These are phyloP conservation scores for Malassezia globosa DNA, from an alignment of 1,284 basidiomycete species.

Conservation along the genomic window DNA sequence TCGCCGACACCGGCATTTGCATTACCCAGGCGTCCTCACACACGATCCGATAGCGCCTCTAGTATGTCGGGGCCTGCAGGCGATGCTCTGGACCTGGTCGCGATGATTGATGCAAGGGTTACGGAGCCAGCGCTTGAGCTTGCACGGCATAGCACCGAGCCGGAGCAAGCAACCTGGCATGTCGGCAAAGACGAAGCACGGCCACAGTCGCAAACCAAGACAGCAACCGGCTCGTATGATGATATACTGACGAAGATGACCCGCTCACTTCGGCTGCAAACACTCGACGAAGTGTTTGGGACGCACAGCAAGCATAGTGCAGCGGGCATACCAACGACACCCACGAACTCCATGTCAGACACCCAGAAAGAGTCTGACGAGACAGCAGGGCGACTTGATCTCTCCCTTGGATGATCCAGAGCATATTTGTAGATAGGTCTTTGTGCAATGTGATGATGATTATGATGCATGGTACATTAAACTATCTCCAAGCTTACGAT, in stretches of 20 bases:
- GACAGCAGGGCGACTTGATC: background rate
- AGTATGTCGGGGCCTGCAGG: background rate
- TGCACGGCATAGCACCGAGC: background rate
- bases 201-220: too few relatives aligned
- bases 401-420: background rate
- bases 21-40: background rate
- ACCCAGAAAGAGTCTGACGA: background rate
- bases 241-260: conserved; percentile 8
- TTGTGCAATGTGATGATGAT: too few relatives aligned
- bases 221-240: conserved; percentile 5
- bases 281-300: conserved; percentile 5
- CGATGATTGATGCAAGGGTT: conserved; percentile 13
- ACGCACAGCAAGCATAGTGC: background rate
- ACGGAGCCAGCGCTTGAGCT: too few relatives aligned
- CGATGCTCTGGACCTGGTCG: conserved; percentile 11
- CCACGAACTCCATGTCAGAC: too few relatives aligned
- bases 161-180: background rate
- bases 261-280: conserved; percentile 4
- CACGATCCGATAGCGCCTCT: too few relatives aligned
- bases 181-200: background rate
- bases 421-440: background rate
- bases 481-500: background rate
- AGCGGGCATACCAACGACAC: too few relatives aligned
- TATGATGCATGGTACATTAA: too few relatives aligned
- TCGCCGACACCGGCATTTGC: conserved; percentile 14